phyloP scores from a whole-genome alignment of 768 basidiomycete genomes.

The Lentinula detonsa region DNA sequence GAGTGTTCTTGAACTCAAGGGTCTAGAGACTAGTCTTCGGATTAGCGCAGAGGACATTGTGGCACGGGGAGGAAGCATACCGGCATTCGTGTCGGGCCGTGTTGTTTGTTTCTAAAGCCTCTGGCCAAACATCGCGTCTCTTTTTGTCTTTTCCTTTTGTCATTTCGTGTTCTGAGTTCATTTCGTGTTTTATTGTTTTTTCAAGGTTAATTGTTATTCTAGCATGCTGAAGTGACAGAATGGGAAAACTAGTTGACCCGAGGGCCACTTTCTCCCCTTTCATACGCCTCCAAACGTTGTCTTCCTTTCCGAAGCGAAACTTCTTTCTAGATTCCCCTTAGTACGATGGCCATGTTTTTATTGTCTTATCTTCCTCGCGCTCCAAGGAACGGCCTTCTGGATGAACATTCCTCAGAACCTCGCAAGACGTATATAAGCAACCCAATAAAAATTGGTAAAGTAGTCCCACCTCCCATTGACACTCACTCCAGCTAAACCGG shows the following conservation, averaged over 20 bases:
- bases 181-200: background rate
- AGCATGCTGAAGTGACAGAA: background rate
- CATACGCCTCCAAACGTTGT: background rate
- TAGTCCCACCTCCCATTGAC: background rate
- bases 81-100: background rate
- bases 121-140: background rate
- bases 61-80: background rate
- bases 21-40: background rate
- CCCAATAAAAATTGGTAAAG: background rate
- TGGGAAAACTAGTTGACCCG: background rate
- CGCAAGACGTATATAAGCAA: background rate
- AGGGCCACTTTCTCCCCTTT: background rate
- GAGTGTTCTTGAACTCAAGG: background rate
- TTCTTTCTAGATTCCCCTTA: background rate
- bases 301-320: background rate
- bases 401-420: background rate
- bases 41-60: background rate
- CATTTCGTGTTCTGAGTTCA: background rate
- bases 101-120: background rate
- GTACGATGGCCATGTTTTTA: background rate
- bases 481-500: background rate
- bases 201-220: background rate
- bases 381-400: background rate
- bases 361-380: background rate
- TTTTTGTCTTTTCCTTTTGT: slow-evolving; percentile 2